A percentile compares a stretch with the other conserved stretches of the same genome.
Evolutionary conservation across 495 filamentous ascomycete species (phyloP).

Genomic region (Clavariopsis aquatica): DNA sequence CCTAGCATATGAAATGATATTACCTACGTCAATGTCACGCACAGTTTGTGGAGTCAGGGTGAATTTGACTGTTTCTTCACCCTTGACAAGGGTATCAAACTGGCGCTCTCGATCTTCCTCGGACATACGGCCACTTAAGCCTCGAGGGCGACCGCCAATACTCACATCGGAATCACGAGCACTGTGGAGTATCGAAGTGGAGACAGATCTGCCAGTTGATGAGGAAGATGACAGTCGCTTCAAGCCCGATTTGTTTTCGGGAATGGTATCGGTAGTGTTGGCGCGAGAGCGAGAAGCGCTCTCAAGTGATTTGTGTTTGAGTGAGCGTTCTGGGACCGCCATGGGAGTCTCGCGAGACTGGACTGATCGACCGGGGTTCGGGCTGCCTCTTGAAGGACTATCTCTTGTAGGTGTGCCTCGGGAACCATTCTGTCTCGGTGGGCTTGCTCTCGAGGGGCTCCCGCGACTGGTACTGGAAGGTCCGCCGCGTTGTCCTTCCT

Average conservation of each 20-base stretch:
- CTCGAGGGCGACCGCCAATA: conserved; percentile 21
- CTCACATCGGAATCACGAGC: conserved; percentile 30
- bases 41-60: conserved; percentile 89
- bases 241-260: conserved; percentile 21
- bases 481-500: neutral
- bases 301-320: conserved; percentile 18
- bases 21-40: conserved; percentile 79
- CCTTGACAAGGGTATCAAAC: conserved; percentile 87
- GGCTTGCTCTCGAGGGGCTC: neutral
- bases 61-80: conserved; percentile 88
- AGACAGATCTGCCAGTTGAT: conserved; percentile 25
- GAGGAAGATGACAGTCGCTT: conserved; percentile 35
- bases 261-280: conserved; percentile 11
- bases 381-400: conserved; percentile 8
- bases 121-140: conserved; percentile 38
- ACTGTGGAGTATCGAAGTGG: conserved; percentile 32
- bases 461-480: neutral
- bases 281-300: conserved; percentile 15
- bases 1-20: neutral
- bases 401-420: neutral
- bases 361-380: neutral
- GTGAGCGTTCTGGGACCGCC: neutral
- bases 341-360: conserved; percentile 23
- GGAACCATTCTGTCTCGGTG: neutral
- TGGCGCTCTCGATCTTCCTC: conserved; percentile 54